Conservation (phyloP, 1,284 basidiomycete genomes). For the Gomphus sp. region DNA sequence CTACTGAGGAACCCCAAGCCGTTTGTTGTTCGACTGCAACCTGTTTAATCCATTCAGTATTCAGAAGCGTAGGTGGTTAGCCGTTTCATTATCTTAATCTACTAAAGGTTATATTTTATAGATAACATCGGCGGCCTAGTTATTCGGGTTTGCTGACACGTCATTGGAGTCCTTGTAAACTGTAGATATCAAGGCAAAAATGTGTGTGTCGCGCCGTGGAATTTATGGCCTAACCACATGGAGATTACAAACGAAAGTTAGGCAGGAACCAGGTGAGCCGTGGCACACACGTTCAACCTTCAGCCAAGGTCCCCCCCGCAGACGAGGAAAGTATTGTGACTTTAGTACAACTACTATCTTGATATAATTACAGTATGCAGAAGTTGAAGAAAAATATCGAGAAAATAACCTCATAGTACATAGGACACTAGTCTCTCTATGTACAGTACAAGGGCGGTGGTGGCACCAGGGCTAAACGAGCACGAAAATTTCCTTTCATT, state of each 20-base stretch:
- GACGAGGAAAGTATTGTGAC: conserved; percentile 34
- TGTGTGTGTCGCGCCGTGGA: conserved; percentile 58
- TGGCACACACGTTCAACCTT: conserved; percentile 39
- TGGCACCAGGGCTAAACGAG: not conserved
- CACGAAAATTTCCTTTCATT: not conserved
- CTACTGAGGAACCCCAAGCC: conserved; percentile 43
- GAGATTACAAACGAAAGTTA: conserved; percentile 56
- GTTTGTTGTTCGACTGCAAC: conserved; percentile 34
- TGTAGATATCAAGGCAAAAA: conserved; percentile 32
- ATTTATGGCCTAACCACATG: conserved; percentile 54
- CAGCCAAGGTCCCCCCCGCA: conserved; percentile 34
- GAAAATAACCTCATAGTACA: not conserved
- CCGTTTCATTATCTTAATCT: not conserved
- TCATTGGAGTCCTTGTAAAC: conserved; percentile 41
- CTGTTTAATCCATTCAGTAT: conserved; percentile 14
- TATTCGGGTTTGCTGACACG: conserved; percentile 55
- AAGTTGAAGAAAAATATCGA: not conserved
- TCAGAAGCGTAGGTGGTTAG: conserved; percentile 28
- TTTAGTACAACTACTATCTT: conserved; percentile 24
- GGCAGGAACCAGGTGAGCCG: conserved; percentile 22
- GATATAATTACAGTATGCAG: conserved; percentile 7
- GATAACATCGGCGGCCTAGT: conserved; percentile 35
- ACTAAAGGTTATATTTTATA: conserved; percentile 15
- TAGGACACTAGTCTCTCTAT: not conserved
- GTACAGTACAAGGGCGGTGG: not conserved